Percentiles rank a stretch among this genome's conserved stretches.
These are phyloP conservation scores for Cydonia oblonga DNA, from an alignment of 331 rosid genomes.

Conservation along the genomic window DNA sequence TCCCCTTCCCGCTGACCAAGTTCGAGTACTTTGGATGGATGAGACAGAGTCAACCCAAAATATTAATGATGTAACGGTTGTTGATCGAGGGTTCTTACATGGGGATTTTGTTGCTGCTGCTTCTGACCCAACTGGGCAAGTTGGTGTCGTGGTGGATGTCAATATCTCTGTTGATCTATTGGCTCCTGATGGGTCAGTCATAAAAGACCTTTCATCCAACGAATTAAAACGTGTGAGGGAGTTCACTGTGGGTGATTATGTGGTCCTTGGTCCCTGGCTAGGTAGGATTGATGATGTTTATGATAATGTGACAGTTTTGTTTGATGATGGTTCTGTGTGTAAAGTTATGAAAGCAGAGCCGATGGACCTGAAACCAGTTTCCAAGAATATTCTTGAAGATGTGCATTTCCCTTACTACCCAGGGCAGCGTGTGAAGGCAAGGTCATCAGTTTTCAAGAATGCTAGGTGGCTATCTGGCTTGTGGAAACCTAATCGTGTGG, in stretches of 20 bases:
- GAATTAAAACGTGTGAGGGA: conserved; percentile 81
- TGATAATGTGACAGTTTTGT: conserved; percentile 89
- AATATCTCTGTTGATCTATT: conserved; percentile 62
- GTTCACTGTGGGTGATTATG: conserved; percentile 87
- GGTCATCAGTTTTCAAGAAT: conserved; percentile 85
- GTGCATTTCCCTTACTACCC: conserved; percentile 95
- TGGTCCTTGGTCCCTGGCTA: conserved; percentile 88
- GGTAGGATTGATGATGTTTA: conserved; percentile 92
- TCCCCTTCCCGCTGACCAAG: conserved; percentile 61
- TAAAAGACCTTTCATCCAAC: conserved; percentile 59
- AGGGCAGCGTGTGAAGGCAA: conserved; percentile 90
- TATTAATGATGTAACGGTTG: conserved; percentile 42
- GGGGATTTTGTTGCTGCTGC: conserved; percentile 87
- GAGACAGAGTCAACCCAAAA: conserved; percentile 67
- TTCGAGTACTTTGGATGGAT: conserved; percentile 85
- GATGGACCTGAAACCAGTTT: conserved; percentile 72
- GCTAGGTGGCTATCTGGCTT: conserved; percentile 94
- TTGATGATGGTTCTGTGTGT: conserved; percentile 91
- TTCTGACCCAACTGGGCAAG: conserved; percentile 85
- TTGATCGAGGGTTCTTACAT: conserved; percentile 87
- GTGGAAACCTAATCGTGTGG: conserved; percentile 90
- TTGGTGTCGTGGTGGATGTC: conserved; percentile 93
- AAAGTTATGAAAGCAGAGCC: conserved; percentile 87
- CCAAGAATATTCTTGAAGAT: conserved; percentile 77
- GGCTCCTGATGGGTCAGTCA: conserved; percentile 51